Evolutionary conservation across 208 protist genomes (phyloP), one percentile per base, ranked within the genome.

Genomic region (Trichomonas tenax): DNA sequence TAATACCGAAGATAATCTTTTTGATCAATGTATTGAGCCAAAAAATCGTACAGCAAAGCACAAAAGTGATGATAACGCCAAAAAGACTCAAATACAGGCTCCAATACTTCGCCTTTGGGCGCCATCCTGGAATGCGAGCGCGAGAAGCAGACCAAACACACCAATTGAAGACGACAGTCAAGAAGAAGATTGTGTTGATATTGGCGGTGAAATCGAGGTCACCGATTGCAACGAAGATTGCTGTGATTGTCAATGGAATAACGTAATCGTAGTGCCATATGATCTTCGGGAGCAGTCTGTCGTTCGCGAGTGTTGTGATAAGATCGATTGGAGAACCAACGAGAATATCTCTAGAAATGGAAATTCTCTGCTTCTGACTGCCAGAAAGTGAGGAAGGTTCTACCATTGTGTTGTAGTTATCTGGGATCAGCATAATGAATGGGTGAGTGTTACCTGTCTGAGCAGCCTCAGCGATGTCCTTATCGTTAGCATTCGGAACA

Each of bases 111-210:
- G 96, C 97, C 14, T 63, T 44, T 38, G 97, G 97, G 21, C 97
- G 84, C 97, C 97, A 97, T 15, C 96, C 96, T 46, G 97, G 97
- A 36, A 88, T 96, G 17, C 48, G 21, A 48, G 38, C 34, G 14
- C 82, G 96, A 34, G 95, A 97, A 10, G 95, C 72, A 34, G 97
- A 44, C 96, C 98, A 98, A 34, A 96, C 96, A 95, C 97, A 96
- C 10, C 96, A 96, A 96, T 98, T 98, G 8, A 98, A 40, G 51
- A 97, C 40, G 31, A 96, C 45, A 40, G 97, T 58, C 31, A 98
- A 96, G 96, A 98, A 97, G 95, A 98, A 96, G 46, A 96, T 97
- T 34, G 97, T 96, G 26, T 72, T 72, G 58, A 72, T 72, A 26
- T 72, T 72, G 21, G 58, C 11, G 3, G 58, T n/a, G 26, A 72